Conservation (phyloP, 1,139 yeast species). For the Yamadazyma kanchanaburiensis region DNA sequence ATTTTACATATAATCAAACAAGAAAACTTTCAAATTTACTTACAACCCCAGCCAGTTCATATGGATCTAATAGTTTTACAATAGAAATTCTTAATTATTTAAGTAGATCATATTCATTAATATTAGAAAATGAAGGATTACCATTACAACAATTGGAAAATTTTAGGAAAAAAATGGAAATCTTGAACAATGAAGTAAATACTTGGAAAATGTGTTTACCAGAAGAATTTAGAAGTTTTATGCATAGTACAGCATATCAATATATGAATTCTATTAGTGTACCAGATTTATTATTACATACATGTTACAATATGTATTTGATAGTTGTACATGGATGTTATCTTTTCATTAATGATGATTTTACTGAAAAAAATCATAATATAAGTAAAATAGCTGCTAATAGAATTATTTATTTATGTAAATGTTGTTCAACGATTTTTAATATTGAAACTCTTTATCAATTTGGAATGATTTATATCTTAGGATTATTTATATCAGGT, state of each 20-base stretch:
- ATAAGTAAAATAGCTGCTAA: conserved; percentile 2
- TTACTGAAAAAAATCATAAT: conserved; percentile 1
- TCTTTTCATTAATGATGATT: conserved; percentile 1
- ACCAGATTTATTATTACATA: conserved; percentile 4
- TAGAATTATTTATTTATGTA: conserved; percentile 3
- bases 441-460: conserved; percentile 3
- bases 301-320: conserved; percentile 3
- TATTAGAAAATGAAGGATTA: background rate
- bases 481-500: conserved; percentile 4
- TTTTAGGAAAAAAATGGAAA: conserved; percentile 1
- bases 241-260: conserved; percentile 2
- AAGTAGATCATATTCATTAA: conserved; percentile 1
- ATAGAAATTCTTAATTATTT: conserved; percentile 3
- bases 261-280: conserved; percentile 5
- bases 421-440: conserved; percentile 2
- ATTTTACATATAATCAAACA: background rate
- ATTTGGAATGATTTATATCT: conserved; percentile 4
- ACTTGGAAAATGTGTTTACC: conserved; percentile 5
- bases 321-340: conserved; percentile 2
- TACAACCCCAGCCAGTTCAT: background rate
- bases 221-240: conserved; percentile 1
- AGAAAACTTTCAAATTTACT: background rate
- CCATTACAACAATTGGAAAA: background rate
- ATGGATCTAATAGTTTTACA: conserved; percentile 5
- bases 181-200: conserved; percentile 1